Base-by-base conservation (phyloP, 352 stramenopile genomes). In the Blastocystis sp. region DNA sequence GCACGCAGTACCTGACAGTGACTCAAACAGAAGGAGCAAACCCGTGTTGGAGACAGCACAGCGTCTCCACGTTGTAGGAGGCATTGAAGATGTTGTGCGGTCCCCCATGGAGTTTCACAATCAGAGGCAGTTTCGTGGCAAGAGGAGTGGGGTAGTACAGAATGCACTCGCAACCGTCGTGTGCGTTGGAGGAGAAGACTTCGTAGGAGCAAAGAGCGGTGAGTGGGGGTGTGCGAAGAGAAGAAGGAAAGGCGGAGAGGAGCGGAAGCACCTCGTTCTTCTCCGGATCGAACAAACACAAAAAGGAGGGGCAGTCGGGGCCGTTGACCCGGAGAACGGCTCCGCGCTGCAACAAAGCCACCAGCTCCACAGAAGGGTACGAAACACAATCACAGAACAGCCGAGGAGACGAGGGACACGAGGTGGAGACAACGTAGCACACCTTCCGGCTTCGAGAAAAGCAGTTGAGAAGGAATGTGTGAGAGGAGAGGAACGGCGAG, bases 51-150 rank as follows among this genome's bases (percentile, higher is more conserved):
- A 67, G 11, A 56, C 65, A 84, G 43, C 23, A 84, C n/a, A 67
- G 10, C 2, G 65, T 67, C 34, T 84, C 74, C 19, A 11, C 1
- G 38, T 62, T 84, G 74, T 66, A 84, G n/a, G 21, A 28, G n/a
- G 52, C 74, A 66, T n/a, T 10, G 65, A 84, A 84, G n/a, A 53
- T 2, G 70, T 84, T 84, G 45, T 84, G 74, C 11, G 74, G 74
- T 56, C 74, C 74, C 5, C 74, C 74, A 28, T 84, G 74, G 2
- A 84, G 43, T 9, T 67, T 28, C n/a, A 84, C 52, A 14, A 84
- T 66, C 7, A 84, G 14, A 23, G 74, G 65, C 17, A n/a, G 19
- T 17, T 21, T 41, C 40, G 23, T 3, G 5, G 14, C 2, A 19
- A 48, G 5, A 11, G 74, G 17, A 5, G 70, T 11, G 9, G 53